Conservation (phyloP, 2,329 filamentous ascomycete species). For the Tolypocladium inflatum region DNA sequence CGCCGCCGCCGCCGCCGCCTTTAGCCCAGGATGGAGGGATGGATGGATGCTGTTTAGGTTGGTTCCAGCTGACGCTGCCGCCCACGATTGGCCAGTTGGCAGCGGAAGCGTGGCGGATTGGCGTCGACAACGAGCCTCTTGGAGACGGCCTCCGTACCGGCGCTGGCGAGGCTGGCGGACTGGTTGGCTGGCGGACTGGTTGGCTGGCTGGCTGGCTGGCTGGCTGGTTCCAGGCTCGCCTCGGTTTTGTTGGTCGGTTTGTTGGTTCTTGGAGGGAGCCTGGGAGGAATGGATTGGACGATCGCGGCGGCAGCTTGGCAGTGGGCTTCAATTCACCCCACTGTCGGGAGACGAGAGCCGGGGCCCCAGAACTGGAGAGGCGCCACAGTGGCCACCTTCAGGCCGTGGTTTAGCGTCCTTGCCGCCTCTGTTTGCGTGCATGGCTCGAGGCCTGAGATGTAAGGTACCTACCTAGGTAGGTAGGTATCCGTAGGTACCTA, state of each 20-base stretch:
- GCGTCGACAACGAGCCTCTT: neutral
- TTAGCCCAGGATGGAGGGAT: neutral
- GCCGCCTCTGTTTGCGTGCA: too few relatives aligned
- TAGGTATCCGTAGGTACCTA: too few relatives aligned
- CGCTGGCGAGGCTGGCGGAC: neutral
- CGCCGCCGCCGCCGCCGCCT: neutral
- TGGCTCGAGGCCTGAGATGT: too few relatives aligned
- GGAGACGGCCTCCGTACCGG: neutral
- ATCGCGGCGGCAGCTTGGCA: too few relatives aligned
- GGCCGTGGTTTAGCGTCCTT: too few relatives aligned
- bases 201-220: too few relatives aligned
- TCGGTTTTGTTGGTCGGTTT: neutral
- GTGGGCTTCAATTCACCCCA: too few relatives aligned
- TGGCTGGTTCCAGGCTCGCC: neutral
- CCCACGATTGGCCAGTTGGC: neutral
- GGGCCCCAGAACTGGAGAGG: neutral
- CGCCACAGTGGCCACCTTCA: neutral
- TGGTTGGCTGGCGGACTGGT: neutral
- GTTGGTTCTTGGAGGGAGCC: too few relatives aligned
- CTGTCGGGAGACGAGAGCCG: too few relatives aligned
- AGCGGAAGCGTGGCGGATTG: neutral
- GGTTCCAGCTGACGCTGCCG: neutral
- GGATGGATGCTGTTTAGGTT: neutral
- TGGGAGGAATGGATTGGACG: too few relatives aligned
- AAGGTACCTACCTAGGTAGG: too few relatives aligned